A percentile compares a stretch with the other conserved stretches of the same genome.
These are phyloP conservation scores for Pichia rugopelliculosa DNA, from an alignment of 805 yeast genomes.

Conservation along the genomic window DNA sequence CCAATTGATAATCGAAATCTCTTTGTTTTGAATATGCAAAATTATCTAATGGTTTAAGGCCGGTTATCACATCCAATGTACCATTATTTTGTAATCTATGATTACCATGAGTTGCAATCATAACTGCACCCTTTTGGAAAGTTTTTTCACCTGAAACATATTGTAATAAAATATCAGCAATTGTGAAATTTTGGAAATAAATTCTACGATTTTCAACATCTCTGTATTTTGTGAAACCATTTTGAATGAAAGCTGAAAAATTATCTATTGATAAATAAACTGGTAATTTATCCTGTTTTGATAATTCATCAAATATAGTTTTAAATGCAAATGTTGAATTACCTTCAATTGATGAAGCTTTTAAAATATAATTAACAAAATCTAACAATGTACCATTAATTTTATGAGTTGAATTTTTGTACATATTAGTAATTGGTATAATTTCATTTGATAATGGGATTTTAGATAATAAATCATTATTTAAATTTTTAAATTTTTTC, in stretches of 20 bases:
- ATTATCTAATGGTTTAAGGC: slow-evolving; percentile 38
- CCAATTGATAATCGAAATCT: slow-evolving; percentile 49
- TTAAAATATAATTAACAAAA: slow-evolving; percentile 27
- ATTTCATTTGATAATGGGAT: slow-evolving; percentile 20
- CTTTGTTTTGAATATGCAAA: slow-evolving; percentile 59
- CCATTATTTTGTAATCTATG: slow-evolving; percentile 49
- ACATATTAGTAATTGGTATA: slow-evolving; percentile 16
- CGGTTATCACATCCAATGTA: slow-evolving; percentile 44
- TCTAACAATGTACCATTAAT: slow-evolving; percentile 34
- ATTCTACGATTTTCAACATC: slow-evolving; percentile 48
- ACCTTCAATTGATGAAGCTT: slow-evolving; percentile 18
- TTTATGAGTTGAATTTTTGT: slow-evolving; percentile 12
- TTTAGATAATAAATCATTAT: slow-evolving; percentile 32
- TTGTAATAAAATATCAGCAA: slow-evolving; percentile 50
- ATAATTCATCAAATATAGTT: slow-evolving; percentile 48
- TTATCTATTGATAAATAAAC: slow-evolving; percentile 69
- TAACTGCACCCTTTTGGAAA: slow-evolving; percentile 57
- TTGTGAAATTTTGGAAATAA: slow-evolving; percentile 54
- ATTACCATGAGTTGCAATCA: slow-evolving; percentile 55
- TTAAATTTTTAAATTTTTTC: slow-evolving; percentile 41
- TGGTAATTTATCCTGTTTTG: slow-evolving; percentile 43
- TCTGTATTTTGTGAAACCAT: slow-evolving; percentile 52
- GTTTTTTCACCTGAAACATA: slow-evolving; percentile 43
- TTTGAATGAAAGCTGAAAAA: slow-evolving; percentile 53
- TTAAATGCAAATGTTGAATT: slow-evolving; percentile 39